phyloP scores from a whole-genome alignment of 305 asterid genomes.

The Galium porrigens region DNA sequence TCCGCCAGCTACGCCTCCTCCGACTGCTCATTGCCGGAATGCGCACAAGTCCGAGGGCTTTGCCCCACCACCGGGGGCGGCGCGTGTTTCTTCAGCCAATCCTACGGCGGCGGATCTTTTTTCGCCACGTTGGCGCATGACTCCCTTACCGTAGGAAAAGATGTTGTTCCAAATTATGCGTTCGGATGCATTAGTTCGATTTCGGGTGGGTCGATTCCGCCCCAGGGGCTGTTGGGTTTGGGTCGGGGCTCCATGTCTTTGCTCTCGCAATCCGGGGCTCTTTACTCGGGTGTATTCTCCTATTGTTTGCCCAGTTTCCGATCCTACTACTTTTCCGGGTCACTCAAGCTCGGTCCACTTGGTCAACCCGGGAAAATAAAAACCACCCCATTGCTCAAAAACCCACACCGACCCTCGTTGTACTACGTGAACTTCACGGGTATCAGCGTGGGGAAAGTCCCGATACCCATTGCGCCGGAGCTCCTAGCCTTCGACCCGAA shows the following conservation, averaged over 20 bases:
- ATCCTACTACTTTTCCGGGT: constrained; percentile 80
- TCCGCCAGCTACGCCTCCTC: constrained; percentile 40
- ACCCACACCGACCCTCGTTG: constrained; percentile 64
- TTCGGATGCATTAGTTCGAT: constrained; percentile 61
- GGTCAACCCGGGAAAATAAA: constrained; percentile 66
- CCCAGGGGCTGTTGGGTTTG: constrained; percentile 77
- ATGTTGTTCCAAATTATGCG: constrained; percentile 44
- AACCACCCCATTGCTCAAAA: constrained; percentile 66
- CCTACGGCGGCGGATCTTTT: constrained; percentile 64
- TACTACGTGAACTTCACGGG: constrained; percentile 82
- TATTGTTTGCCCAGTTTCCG: constrained; percentile 77
- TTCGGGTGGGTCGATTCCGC: constrained; percentile 55
- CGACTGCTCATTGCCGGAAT: constrained; percentile 59
- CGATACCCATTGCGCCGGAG: constrained; percentile 43
- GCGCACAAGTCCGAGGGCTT: constrained; percentile 54
- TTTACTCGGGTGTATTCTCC: constrained; percentile 61
- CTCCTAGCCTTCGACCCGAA: constrained; percentile 50
- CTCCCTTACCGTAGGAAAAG: constrained; percentile 41
- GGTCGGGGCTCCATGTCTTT: constrained; percentile 79
- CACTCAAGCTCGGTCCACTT: constrained; percentile 62
- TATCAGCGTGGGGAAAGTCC: constrained; percentile 54
- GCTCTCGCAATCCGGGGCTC: constrained; percentile 51
- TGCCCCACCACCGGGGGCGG: constrained; percentile 42
- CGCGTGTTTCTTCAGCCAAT: constrained; percentile 51
- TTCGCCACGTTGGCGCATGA: constrained; percentile 67